Evolutionary conservation across 1,284 basidiomycete species (phyloP).

Genomic region (Trichosporon asahii): DNA sequence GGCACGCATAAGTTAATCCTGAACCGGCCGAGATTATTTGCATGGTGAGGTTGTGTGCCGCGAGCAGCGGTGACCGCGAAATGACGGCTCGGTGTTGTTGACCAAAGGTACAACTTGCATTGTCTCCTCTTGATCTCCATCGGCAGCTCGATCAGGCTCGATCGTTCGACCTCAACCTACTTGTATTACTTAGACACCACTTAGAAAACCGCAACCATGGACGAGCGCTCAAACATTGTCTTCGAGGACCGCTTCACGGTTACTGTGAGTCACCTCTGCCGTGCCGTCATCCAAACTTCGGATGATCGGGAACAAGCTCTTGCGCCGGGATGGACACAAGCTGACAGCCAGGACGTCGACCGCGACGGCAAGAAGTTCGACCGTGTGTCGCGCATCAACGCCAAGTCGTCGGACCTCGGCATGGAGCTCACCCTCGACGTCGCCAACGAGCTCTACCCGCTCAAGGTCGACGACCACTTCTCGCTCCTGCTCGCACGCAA

Average conservation of each 20-base stretch:
- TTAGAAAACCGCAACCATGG: conserved; percentile 11
- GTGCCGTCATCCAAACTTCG: too few species aligned
- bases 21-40: conserved; percentile 4
- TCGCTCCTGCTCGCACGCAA: conserved; percentile 82
- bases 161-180: background rate
- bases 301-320: too few species aligned
- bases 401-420: conserved; percentile 77
- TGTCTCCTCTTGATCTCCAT: background rate
- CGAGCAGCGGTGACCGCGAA: background rate
- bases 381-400: conserved; percentile 78
- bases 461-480: conserved; percentile 68
- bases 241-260: conserved; percentile 90
- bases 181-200: background rate
- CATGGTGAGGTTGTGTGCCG: background rate
- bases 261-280: conserved; percentile 51
- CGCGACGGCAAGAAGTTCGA: conserved; percentile 75
- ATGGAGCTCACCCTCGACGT: conserved; percentile 89
- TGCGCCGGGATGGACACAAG: too few species aligned
- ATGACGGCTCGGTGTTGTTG: background rate
- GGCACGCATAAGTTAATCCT: background rate
- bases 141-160: background rate
- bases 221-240: conserved; percentile 52
- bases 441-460: conserved; percentile 79
- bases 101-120: background rate
- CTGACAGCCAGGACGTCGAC: conserved; percentile 59